Evolutionary conservation across 2,329 filamentous ascomycete species (phyloP), one percentile per base, ranked within the genome.

Genomic region (Aspergillus ustus): DNA sequence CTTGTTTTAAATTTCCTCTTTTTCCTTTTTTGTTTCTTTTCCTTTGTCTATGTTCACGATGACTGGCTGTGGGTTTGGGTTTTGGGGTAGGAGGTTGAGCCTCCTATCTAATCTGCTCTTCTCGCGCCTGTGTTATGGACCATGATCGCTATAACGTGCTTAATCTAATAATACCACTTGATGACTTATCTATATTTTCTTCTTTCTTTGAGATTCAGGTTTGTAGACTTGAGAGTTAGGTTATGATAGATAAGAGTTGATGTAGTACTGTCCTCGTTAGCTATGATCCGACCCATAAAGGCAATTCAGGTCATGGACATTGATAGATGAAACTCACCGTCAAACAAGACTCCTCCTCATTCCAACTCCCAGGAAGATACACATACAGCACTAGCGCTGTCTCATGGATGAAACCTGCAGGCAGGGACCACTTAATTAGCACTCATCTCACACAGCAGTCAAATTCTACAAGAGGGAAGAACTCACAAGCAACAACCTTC

Each of bases 401-500:
- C 28, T 81, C 78, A 56, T 81, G 75, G 56, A 82, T 74, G 43
- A 82, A 80, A 58, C 77, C 78, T 80, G 37, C 34, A 2, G 25
- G 4, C 15, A 15, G 2, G 7, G 34, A 1, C 4, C 13, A 50
- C 2, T 46, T 17, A 48, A 46, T 45, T 66, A 52, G 60, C 11
- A 29, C n/a, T 11, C 4, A 40, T 1, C 17, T 6, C 54, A 25
- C 13, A 19, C 60, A n/a, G 34, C 25, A 52, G 8, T 40, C n/a
- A 48, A 40, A 3, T 2, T 15, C 2, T 15, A 19, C 4, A n/a
- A 48, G 13, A 15, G 19, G 15, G 13, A 25, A 57, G 6, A 46
- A 72, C 85, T 79, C 66, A 89, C 93, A 97, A 60, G 93, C 95
- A 81, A 98, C 95, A 55, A 98, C 94, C 67, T 92, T 85, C 0